These are phyloP conservation scores for Arabis alpina DNA, from an alignment of 345 rosid species.

Conservation along the genomic window DNA sequence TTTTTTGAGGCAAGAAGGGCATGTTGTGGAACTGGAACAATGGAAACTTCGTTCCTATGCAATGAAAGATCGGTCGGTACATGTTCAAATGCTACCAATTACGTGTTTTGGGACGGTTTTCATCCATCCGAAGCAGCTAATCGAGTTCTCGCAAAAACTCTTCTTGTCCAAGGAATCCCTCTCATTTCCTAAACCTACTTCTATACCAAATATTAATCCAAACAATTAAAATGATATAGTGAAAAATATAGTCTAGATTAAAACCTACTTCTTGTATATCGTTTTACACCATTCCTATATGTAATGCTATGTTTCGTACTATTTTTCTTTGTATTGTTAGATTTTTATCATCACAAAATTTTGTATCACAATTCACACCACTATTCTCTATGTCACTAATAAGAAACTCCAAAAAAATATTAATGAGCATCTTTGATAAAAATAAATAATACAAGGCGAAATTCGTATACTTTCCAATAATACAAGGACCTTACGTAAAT, in stretches of 20 bases:
- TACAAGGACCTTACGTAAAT: conserved; percentile 14
- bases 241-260: not conserved
- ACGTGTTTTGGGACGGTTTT: conserved; percentile 93
- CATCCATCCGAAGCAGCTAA: conserved; percentile 93
- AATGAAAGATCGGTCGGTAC: conserved; percentile 74
- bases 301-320: too few species aligned
- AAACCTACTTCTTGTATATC: too few species aligned
- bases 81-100: conserved; percentile 74
- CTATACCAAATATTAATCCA: not conserved
- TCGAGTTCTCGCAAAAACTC: conserved; percentile 59
- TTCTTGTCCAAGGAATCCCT: conserved; percentile 60
- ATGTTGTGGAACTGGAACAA: conserved; percentile 82
- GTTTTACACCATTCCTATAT: too few species aligned
- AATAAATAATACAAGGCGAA: too few species aligned
- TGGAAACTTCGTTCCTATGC: conserved; percentile 78
- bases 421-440: too few species aligned
- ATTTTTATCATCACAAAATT: too few species aligned
- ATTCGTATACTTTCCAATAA: not conserved
- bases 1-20: conserved; percentile 84
- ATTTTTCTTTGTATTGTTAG: too few species aligned
- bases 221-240: not conserved
- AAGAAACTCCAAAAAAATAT: too few species aligned
- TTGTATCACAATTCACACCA: too few species aligned
- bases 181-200: conserved; percentile 51
- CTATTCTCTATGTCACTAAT: too few species aligned